Evolutionary conservation across 2,329 filamentous ascomycete genomes (phyloP).

Genomic region (Sporothrix schenckii): DNA sequence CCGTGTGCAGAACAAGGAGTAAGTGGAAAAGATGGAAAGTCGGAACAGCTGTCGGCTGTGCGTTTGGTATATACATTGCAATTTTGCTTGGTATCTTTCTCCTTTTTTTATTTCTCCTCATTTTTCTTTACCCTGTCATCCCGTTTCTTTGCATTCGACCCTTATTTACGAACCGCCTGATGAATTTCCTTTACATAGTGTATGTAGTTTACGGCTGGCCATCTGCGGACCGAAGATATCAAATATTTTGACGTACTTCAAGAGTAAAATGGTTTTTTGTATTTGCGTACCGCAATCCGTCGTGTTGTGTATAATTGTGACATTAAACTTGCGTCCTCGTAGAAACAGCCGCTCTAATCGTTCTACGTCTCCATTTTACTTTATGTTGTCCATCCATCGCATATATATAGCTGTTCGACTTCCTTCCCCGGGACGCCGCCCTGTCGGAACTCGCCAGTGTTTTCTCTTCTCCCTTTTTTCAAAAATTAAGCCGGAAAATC

Average conservation of each 20-base stretch:
- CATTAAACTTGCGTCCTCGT: constrained; percentile 4
- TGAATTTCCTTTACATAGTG: constrained; percentile 2
- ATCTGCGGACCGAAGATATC: constrained; percentile 6
- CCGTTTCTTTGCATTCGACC: constrained; percentile 19
- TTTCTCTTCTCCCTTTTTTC: neutral
- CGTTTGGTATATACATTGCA: neutral
- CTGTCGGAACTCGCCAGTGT: neutral
- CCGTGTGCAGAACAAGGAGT: constrained; percentile 68
- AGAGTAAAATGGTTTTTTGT: neutral
- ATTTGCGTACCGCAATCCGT: constrained; percentile 3
- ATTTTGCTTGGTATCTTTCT: neutral
- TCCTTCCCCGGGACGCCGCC: neutral
- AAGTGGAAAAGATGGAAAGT: constrained; percentile 33
- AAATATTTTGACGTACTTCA: neutral
- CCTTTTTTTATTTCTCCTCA: neutral
- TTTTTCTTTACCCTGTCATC: neutral
- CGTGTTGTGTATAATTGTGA: neutral
- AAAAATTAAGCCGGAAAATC: constrained; percentile 26
- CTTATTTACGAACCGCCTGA: constrained; percentile 23
- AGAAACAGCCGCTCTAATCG: neutral
- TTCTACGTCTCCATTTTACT: neutral
- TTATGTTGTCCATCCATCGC: neutral
- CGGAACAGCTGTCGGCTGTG: neutral
- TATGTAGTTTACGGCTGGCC: constrained; percentile 26
- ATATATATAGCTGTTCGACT: neutral